These are phyloP conservation scores for Calonectria fujianensis DNA, from an alignment of 2,329 filamentous ascomycete genomes.

Conservation along the genomic window DNA sequence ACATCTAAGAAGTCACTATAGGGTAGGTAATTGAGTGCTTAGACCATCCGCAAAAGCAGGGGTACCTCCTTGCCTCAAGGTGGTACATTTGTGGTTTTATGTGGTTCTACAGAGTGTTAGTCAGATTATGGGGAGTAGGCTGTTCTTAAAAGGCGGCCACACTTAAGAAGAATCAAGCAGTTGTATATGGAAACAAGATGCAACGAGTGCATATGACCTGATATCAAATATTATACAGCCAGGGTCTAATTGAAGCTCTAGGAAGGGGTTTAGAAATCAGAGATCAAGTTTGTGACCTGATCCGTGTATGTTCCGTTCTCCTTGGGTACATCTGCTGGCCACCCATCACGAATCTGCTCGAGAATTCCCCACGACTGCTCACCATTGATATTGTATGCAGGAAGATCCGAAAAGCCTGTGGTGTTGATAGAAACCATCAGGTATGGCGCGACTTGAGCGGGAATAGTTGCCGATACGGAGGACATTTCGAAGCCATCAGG, in stretches of 20 bases:
- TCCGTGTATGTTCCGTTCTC: slow-evolving; percentile 23
- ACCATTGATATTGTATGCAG: slow-evolving; percentile 23
- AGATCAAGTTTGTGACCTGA: slow-evolving; percentile 1
- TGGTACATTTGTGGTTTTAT: no score
- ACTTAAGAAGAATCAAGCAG: no score
- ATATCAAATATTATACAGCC: not conserved
- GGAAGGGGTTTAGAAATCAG: not conserved
- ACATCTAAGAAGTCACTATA: no score
- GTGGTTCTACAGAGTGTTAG: no score
- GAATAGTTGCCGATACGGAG: slow-evolving; percentile 13
- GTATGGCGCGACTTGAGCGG: not conserved
- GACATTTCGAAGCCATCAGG: slow-evolving; percentile 24
- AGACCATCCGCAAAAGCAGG: no score
- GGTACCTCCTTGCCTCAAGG: no score
- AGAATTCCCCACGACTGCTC: slow-evolving; percentile 34
- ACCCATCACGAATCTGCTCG: slow-evolving; percentile 8
- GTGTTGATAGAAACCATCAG: slow-evolving; percentile 32
- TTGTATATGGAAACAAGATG: no score
- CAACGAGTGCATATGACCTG: no score
- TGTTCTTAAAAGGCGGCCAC: no score
- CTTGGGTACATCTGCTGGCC: slow-evolving; percentile 32
- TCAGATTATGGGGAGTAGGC: no score
- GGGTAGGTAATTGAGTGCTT: no score
- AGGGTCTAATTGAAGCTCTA: not conserved
- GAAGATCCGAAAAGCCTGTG: slow-evolving; percentile 3